These are phyloP conservation scores for Murraya koenigii DNA, from an alignment of 345 rosid genomes.

Conservation along the genomic window DNA sequence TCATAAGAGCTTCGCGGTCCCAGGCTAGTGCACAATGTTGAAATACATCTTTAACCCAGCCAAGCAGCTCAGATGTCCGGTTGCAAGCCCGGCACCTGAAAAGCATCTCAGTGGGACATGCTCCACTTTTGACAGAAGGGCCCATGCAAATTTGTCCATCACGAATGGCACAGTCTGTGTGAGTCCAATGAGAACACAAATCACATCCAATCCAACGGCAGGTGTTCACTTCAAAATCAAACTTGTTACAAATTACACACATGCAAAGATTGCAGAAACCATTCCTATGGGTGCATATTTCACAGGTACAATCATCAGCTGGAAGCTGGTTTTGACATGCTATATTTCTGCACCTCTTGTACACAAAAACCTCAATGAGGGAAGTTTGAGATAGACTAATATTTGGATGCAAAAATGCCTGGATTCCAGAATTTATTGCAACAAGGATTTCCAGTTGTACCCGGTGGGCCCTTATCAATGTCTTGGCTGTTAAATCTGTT, in stretches of 20 bases:
- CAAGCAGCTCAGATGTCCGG: slow-evolving; percentile 85
- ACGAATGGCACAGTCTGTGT: slow-evolving; percentile 93
- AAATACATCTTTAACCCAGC: slow-evolving; percentile 98
- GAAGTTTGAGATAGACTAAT: slow-evolving; percentile 81
- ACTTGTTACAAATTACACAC: slow-evolving; percentile 97
- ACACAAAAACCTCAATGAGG: slow-evolving; percentile 81
- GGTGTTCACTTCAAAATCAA: slow-evolving; percentile 91
- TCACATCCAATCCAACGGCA: slow-evolving; percentile 99
- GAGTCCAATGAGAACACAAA: slow-evolving; percentile 96
- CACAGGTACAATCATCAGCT: slow-evolving; percentile 87
- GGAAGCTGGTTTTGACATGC: slow-evolving; percentile 89
- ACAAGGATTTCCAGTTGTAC: slow-evolving; percentile 89
- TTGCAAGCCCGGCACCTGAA: slow-evolving; percentile 87
- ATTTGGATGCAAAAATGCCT: slow-evolving; percentile 84
- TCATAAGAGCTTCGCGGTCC: slow-evolving; percentile 78
- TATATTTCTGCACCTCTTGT: slow-evolving; percentile 91
- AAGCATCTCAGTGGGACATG: slow-evolving; percentile 79
- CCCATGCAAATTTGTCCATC: slow-evolving; percentile 85
- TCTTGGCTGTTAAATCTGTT: slow-evolving; percentile 76
- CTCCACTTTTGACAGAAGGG: slow-evolving; percentile 61
- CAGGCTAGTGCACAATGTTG: slow-evolving; percentile 92
- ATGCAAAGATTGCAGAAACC: slow-evolving; percentile 98
- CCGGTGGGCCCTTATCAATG: slow-evolving; percentile 74
- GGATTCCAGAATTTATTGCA: slow-evolving; percentile 85
- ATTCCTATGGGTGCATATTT: slow-evolving; percentile 68